A percentile compares a stretch with the other conserved stretches of the same genome.
phyloP scores from a whole-genome alignment of 176 grass and related monocot genomes.

The Oryza punctata region DNA sequence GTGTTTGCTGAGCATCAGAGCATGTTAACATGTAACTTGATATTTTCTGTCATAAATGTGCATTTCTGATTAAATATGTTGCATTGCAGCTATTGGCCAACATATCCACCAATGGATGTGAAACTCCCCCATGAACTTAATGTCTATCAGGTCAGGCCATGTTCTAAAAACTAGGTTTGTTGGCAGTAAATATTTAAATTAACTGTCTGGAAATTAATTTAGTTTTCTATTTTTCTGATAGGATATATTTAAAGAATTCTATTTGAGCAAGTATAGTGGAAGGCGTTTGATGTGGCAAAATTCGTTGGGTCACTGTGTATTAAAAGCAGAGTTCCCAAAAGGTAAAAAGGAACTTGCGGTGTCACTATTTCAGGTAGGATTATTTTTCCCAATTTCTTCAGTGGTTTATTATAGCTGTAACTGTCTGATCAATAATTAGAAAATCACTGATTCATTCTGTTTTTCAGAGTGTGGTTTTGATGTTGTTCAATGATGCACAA shows the following conservation, averaged over 20 bases:
- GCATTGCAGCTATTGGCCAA: constrained; percentile 92
- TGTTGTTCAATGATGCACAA: constrained; percentile 96
- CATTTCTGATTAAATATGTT: constrained; percentile 35
- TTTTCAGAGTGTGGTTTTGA: constrained; percentile 87
- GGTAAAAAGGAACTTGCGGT: constrained; percentile 99
- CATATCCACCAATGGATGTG: constrained; percentile 98
- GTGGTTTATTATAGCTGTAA: constrained; percentile 23
- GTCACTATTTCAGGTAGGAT: constrained; percentile 91
- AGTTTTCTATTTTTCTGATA: constrained; percentile 34
- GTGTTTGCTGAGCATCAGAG: constrained; percentile 12
- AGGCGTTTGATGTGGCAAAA: constrained; percentile 99
- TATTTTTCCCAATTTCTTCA: constrained; percentile 10
- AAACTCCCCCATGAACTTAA: constrained; percentile 96
- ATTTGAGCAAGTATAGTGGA: constrained; percentile 99
- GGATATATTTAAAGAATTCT: constrained; percentile 99
- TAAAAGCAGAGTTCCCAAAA: constrained; percentile 96
- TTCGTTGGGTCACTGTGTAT: constrained; percentile 94
- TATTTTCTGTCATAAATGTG: constrained; percentile 20
- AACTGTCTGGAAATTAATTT: constrained; percentile 22
- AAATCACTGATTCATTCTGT: constrained; percentile 21
- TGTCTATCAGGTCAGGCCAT: constrained; percentile 87
- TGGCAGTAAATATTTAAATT: constrained; percentile 18
- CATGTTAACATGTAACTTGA: not conserved
- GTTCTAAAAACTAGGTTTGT: not conserved
- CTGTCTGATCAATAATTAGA: constrained; percentile 11